Evolutionary conservation across 2,329 filamentous ascomycete species (phyloP).

Genomic region (Fusarium cicatricum): DNA sequence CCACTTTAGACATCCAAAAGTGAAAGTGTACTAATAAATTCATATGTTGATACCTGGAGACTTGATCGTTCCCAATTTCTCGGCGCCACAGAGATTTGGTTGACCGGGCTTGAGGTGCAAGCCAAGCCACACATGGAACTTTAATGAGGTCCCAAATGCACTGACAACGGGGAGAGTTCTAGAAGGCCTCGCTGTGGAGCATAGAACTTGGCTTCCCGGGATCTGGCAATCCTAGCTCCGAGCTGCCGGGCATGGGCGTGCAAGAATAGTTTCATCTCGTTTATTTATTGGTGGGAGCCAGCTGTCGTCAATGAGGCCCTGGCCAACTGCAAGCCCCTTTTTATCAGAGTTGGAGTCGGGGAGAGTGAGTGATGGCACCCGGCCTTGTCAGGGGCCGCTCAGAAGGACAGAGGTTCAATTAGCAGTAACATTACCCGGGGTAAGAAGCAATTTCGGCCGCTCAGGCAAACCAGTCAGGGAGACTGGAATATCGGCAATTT

Average conservation of each 20-base stretch:
- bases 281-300: constrained; percentile 33
- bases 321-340: constrained; percentile 11
- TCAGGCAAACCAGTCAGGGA: constrained; percentile 22
- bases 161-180: constrained; percentile 29
- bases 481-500: constrained; percentile 5
- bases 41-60: too few species aligned
- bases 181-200: constrained; percentile 31
- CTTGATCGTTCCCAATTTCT: background rate
- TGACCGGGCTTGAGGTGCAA: background rate
- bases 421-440: constrained; percentile 33
- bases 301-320: constrained; percentile 25
- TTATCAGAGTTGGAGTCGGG: background rate
- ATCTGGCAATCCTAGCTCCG: constrained; percentile 29
- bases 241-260: constrained; percentile 33
- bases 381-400: constrained; percentile 23
- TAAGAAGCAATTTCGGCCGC: constrained; percentile 35
- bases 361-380: background rate
- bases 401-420: constrained; percentile 24
- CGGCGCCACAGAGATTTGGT: constrained; percentile 5
- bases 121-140: constrained; percentile 6
- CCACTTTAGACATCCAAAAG: too few species aligned
- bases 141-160: constrained; percentile 7
- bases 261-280: constrained; percentile 31
- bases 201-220: constrained; percentile 32
- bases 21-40: too few species aligned